A percentile compares a stretch with the other conserved stretches of the same genome.
phyloP scores from a whole-genome alignment of 129 eudicot species.

The Ambrosia artemisiifolia region DNA sequence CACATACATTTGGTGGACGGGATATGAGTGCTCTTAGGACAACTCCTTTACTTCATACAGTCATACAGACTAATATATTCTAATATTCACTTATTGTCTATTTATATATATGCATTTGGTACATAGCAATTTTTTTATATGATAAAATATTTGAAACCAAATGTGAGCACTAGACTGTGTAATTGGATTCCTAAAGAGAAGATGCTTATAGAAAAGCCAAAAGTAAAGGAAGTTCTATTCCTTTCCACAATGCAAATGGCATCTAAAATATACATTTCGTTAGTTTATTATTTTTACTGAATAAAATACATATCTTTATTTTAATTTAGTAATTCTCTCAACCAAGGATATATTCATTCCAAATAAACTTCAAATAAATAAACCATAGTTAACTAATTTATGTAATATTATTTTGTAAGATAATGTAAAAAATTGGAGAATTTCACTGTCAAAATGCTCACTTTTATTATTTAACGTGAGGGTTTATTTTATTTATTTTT shows the following conservation, averaged over 20 bases:
- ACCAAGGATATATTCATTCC: not conserved
- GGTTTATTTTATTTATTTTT: too few relatives aligned
- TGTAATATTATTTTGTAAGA: not conserved
- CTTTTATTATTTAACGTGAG: not conserved
- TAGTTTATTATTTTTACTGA: not conserved
- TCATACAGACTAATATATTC: not conserved
- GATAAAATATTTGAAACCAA: not conserved
- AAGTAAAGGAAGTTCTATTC: constrained; percentile 30
- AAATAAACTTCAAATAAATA: too few relatives aligned
- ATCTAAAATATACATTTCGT: not conserved
- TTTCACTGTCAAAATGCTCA: not conserved
- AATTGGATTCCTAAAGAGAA: constrained; percentile 16
- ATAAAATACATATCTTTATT: not conserved
- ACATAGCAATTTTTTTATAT: not conserved
- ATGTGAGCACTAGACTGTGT: constrained; percentile 8
- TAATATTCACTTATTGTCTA: not conserved
- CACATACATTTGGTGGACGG: too few relatives aligned
- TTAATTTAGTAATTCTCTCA: not conserved
- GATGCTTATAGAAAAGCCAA: constrained; percentile 29
- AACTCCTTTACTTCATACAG: constrained; percentile 1
- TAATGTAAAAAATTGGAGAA: too few relatives aligned
- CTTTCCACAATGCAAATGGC: constrained; percentile 27
- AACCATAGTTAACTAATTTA: not conserved
- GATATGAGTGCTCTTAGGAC: too few relatives aligned
- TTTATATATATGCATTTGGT: not conserved